Conservation (phyloP, 2,329 filamentous ascomycete genomes). For the Epichloe glyceriae region DNA sequence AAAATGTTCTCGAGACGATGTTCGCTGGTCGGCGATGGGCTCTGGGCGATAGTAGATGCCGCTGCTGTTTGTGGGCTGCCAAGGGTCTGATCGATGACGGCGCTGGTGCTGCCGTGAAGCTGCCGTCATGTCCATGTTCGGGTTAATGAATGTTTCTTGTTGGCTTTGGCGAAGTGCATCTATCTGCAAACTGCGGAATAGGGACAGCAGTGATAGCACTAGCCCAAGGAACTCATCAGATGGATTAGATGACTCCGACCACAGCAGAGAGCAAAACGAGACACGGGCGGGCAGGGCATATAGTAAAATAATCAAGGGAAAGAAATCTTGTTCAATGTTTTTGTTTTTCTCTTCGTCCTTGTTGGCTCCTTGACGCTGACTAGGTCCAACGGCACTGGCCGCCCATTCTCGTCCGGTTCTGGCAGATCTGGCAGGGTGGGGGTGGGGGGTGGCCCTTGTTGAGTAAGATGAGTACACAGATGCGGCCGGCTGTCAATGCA, state of each 20-base stretch:
- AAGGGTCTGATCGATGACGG: constrained; percentile 4
- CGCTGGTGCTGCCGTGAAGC: constrained; percentile 1
- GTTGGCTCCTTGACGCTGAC: background rate
- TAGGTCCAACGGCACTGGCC: constrained; percentile 1
- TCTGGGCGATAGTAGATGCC: constrained; percentile 8
- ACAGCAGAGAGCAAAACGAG: background rate
- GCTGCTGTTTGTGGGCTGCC: constrained; percentile 3
- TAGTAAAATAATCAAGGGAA: background rate
- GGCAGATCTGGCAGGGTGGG: background rate
- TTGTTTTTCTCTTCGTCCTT: background rate
- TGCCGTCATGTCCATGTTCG: constrained; percentile 5
- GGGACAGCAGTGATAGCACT: background rate
- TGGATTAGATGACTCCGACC: background rate
- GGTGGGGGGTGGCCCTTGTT: too few relatives aligned
- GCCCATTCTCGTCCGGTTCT: constrained; percentile 4
- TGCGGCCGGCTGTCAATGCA: constrained; percentile 5
- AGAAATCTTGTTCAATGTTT: background rate
- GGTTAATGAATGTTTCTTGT: background rate
- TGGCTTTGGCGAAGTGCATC: background rate
- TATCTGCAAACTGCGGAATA: background rate
- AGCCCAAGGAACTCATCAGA: background rate
- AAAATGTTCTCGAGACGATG: constrained; percentile 8
- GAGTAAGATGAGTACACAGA: background rate
- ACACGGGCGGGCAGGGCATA: background rate
- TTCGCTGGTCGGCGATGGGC: background rate